Evolutionary conservation across 106 monocot genomes (phyloP), one percentile per base, ranked within the genome.

Genomic region (Acanthochlamys bracteata): DNA sequence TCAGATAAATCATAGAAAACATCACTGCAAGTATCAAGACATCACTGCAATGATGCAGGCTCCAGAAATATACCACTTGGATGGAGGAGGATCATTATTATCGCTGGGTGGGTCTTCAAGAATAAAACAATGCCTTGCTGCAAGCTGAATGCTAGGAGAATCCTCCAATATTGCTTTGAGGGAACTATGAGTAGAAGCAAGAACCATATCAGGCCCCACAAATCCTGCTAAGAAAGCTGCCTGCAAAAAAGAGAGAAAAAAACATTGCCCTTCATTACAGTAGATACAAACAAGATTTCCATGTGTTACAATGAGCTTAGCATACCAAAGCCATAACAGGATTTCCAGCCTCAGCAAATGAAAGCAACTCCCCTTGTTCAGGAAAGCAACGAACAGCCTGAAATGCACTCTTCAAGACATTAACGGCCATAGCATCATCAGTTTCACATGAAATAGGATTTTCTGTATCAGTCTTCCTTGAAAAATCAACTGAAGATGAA

Each of bases 271-370:
- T 55, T 64, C 33, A 33, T 53, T 53, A 27, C 20, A 62, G 43
- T 11, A 11, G 40, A 69, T 24, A 11, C 24, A 60, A 40, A 56
- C 21, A 11, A 22, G 19, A 63, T 11, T 45, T 20, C 41, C 16
- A 41, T 10, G 21, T 21, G 7, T 63, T 45, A 8, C 1, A 4
- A 45, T 7, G 13, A 19, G 45, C 63, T 21, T 63, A 42, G 60
- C 78, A 72, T 68, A 90, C 95, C 80, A 96, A 68, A 26, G 84
- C 74, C 87, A 90, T 96, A 60, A 83, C 90, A 11, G 95, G 95
- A 65, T 90, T 96, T 64, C 95, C 95, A 73, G 82, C 80, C 60
- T 90, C 95, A 49, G 82, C 73, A 76, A 96, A 90, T 61, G 95
- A 96, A 57, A 69, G 69, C 20, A 52, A 25, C n/a, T 69, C 80